Percentiles rank a stretch among this genome's conserved stretches.
These are phyloP conservation scores for Aspergillus kassunensis DNA, from an alignment of 495 filamentous ascomycete species.

Conservation along the genomic window DNA sequence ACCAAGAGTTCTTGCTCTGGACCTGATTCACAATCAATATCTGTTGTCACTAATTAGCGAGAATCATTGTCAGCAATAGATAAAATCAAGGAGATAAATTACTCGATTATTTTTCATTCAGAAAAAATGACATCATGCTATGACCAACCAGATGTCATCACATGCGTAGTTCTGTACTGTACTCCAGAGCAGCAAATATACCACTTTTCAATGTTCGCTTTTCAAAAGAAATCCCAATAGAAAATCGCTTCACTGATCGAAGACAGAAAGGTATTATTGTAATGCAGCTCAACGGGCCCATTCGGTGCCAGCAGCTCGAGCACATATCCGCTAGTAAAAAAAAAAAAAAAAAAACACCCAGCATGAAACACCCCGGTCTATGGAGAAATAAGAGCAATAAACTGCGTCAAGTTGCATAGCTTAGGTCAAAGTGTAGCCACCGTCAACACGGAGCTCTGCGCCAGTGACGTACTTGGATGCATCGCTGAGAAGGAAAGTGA, in stretches of 20 bases:
- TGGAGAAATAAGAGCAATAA: not conserved
- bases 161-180: constrained; percentile 11
- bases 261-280: constrained; percentile 7
- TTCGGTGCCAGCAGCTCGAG: not conserved
- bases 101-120: no score
- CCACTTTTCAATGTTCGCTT: constrained; percentile 4
- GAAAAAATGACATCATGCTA: constrained; percentile 16
- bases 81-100: not conserved
- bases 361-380: not conserved
- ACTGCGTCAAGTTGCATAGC: not conserved
- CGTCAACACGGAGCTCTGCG: constrained; percentile 84
- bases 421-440: constrained; percentile 85
- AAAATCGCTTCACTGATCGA: not conserved
- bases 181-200: constrained; percentile 7
- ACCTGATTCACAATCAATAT: no score
- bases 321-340: not conserved
- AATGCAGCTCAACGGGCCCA: constrained; percentile 13
- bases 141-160: constrained; percentile 16
- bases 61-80: no score
- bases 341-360: not conserved
- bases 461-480: constrained; percentile 84
- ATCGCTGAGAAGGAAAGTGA: constrained; percentile 85
- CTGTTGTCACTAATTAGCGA: no score
- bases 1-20: no score
- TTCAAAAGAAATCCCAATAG: constrained; percentile 5